Base-by-base conservation (phyloP, 2,329 filamentous ascomycete species). In the Clonostachys byssicola region DNA sequence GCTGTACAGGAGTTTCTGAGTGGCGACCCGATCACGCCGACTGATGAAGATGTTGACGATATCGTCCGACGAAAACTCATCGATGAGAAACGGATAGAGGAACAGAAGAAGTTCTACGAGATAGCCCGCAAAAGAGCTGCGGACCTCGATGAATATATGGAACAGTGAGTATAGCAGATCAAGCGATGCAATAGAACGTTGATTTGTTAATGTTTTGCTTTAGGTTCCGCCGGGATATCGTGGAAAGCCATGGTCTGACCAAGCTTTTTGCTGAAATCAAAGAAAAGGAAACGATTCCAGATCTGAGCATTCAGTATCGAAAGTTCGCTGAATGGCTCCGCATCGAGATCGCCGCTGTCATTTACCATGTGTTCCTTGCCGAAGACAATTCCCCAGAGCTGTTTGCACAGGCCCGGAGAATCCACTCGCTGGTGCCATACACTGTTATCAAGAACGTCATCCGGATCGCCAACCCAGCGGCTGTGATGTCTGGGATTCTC, bases 311-410 rank as follows among this genome's bases (percentile, higher is more conserved):
- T 12, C 92, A 97, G 64, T 97, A 97, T 65, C 89, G 94, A 60
- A 99, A 97, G 64, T 97, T 99, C 62, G 92, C 92, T 16, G 94
- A 99, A 66, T 99, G 94, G 94, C 74, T 97, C 44, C 86, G 94
- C 38, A 99, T 99, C 60, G 94, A 99, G 70, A 86, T 99, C 43
- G 94, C 94, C 20, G 94, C 94, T 39, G 96, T 94, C 18, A 83
- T 97, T 49, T 99, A 99, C 62, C 94, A 99, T 65, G 75, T 99
- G 34, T 99, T 99, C 75, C 78, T 99, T 41, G 94, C 94, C 6
- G 94, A 99, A 65, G 94, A 99, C 69, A 99, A 99, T 66, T 96
- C 92, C 0, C 92, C 94, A 1, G 94, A 99, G 61, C 70, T 99
- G 33, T 97, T 97, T 64, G 90, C 91, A 0, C 94, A 99, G 66